phyloP scores from a whole-genome alignment of 345 rosid genomes.

The Populus pruinosa region DNA sequence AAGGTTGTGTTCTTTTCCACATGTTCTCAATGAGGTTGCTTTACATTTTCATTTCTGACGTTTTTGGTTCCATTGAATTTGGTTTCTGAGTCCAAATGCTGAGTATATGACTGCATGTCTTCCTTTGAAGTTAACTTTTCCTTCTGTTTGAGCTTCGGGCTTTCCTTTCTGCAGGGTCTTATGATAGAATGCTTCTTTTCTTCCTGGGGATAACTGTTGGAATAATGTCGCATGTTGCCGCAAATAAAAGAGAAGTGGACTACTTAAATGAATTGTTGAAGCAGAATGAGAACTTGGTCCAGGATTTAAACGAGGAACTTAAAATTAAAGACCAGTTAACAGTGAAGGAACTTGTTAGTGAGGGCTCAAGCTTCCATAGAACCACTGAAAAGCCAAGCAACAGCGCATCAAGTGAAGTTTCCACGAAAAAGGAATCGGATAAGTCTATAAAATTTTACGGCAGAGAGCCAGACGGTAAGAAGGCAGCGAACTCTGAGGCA shows the following conservation, averaged over 20 bases:
- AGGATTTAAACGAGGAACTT: conserved; percentile 36
- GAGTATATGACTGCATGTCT: neutral
- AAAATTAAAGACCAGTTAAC: conserved; percentile 28
- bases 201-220: conserved; percentile 28
- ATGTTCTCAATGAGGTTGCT: neutral
- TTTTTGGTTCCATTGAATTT: no score
- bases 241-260: conserved; percentile 20
- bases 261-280: conserved; percentile 22
- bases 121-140: no score
- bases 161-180: conserved; percentile 16
- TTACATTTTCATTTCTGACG: no score
- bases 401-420: neutral
- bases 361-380: neutral
- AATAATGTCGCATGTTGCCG: conserved; percentile 5
- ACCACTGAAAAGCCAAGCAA: neutral
- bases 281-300: conserved; percentile 25
- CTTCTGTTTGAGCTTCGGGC: neutral
- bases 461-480: conserved; percentile 2
- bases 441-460: neutral
- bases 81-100: neutral
- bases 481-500: conserved; percentile 9
- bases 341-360: conserved; percentile 14
- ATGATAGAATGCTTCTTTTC: conserved; percentile 13
- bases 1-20: conserved; percentile 12
- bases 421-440: neutral